A percentile compares a stretch with the other conserved stretches of the same genome.
These are phyloP conservation scores for Hypoxylon rickii DNA, from an alignment of 495 filamentous ascomycete genomes.

Conservation along the genomic window DNA sequence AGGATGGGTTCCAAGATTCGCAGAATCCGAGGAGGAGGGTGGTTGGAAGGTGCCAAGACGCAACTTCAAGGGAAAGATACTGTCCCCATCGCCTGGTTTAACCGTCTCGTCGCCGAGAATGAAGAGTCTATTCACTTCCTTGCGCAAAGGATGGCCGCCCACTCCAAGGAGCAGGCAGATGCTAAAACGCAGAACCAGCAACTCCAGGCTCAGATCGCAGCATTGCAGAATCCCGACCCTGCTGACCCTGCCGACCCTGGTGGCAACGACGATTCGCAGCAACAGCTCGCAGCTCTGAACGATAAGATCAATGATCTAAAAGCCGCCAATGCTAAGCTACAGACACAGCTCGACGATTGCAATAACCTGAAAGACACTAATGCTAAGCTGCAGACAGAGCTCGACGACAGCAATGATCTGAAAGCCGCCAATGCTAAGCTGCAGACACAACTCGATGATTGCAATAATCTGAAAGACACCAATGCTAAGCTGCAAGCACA, in stretches of 20 bases:
- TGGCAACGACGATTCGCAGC: background rate
- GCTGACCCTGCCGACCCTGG: background rate
- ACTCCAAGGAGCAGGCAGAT: background rate
- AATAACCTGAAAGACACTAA: background rate
- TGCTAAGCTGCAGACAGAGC: background rate
- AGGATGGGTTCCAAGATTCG: slow-evolving; percentile 1
- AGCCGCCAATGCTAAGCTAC: background rate
- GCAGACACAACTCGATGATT: background rate
- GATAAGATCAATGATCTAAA: background rate
- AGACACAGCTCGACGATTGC: background rate
- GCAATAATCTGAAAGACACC: background rate
- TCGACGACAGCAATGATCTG: background rate
- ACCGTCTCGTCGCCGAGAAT: slow-evolving; percentile 25
- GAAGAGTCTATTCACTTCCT: slow-evolving; percentile 7
- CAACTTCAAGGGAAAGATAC: slow-evolving; percentile 7
- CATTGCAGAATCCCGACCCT: background rate
- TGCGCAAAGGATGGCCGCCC: background rate
- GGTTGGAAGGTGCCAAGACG: slow-evolving; percentile 22
- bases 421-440: background rate
- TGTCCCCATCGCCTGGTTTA: slow-evolving; percentile 25
- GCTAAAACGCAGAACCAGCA: background rate
- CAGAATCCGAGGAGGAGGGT: slow-evolving; percentile 7
- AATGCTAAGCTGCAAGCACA: background rate
- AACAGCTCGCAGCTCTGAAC: background rate
- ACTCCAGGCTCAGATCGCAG: background rate